A percentile compares a stretch with the other conserved stretches of the same genome.
These are phyloP conservation scores for Annona cherimola DNA, from an alignment of 164 flowering plant species.

Conservation along the genomic window DNA sequence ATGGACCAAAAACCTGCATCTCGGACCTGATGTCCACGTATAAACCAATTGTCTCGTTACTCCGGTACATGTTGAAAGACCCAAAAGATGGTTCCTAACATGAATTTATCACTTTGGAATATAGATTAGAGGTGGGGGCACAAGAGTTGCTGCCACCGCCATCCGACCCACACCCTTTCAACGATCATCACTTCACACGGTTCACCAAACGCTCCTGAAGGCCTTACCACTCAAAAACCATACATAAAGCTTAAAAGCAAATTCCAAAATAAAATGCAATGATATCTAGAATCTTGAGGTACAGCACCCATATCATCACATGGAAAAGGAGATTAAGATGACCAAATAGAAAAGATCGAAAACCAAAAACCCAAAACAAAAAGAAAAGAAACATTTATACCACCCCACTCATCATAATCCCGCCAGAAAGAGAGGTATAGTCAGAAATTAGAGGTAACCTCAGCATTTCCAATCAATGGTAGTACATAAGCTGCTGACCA, in stretches of 20 bases:
- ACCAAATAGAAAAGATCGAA: neutral
- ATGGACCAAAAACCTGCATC: no score
- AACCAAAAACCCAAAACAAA: neutral
- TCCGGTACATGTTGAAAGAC: no score
- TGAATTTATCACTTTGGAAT: no score
- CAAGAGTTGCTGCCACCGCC: neutral
- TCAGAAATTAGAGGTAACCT: neutral
- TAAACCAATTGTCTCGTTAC: no score
- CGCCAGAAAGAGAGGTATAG: neutral
- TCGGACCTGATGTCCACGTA: no score
- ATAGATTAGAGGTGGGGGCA: no score
- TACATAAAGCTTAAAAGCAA: neutral
- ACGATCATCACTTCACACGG: neutral
- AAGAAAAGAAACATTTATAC: neutral
- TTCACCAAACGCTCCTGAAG: neutral
- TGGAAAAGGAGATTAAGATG: neutral
- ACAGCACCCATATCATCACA: neutral
- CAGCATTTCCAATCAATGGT: conserved; percentile 32
- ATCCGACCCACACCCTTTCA: neutral
- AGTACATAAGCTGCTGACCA: conserved; percentile 89
- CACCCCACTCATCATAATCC: neutral
- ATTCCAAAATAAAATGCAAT: neutral
- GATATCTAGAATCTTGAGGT: conserved; percentile 1
- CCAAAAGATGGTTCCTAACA: no score
- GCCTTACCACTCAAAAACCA: neutral